Evolutionary conservation across 1,284 basidiomycete species (phyloP), one percentile per base, ranked within the genome.

Genomic region (Ustilago bromivora): DNA sequence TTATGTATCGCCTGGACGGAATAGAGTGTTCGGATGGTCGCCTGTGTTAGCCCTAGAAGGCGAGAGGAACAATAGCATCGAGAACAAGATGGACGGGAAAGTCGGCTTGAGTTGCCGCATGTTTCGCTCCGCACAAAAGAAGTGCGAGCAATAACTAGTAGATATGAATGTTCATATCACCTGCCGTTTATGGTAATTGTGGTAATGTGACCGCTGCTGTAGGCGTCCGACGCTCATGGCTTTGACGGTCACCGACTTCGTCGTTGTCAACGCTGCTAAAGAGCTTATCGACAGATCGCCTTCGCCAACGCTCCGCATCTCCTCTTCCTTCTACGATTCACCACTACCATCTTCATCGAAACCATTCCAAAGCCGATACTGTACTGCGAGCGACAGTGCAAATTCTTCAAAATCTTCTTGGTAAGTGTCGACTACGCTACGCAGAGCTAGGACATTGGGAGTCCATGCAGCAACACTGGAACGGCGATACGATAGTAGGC

Each of bases 131-230:
- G 43, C n/a, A 46, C 17, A 19, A 19, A 41, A 12, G 23, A 19
- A 19, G 17, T n/a, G 17, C 43, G 23, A 23, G 23, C 23, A 23
- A 23, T 23, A 23, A 23, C 23, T 23, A 23, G 23, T 12, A 51
- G 15, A 32, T 6, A 8, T 10, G 10, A 54, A 53, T 32, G 34
- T 31, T 19, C 52, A 19, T 46, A 40, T 56, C 57, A 58, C 31
- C 28, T 58, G 40, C 57, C 57, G 40, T 58, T 43, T 43, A 58
- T 41, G 34, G 57, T 41, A 58, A 46, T 41, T 58, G 15, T 52
- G 49, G 49, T 52, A 52, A 34, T 34, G 49, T 52, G 57, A 47
- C 46, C 32, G 57, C 28, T 49, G 43, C 32, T 36, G 23, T 2
- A 23, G 23, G 23, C 13, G 7, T 49, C 32, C 49, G 49, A 51